Conservation (phyloP, 1,284 basidiomycete genomes). For the Coniophora puteana region DNA sequence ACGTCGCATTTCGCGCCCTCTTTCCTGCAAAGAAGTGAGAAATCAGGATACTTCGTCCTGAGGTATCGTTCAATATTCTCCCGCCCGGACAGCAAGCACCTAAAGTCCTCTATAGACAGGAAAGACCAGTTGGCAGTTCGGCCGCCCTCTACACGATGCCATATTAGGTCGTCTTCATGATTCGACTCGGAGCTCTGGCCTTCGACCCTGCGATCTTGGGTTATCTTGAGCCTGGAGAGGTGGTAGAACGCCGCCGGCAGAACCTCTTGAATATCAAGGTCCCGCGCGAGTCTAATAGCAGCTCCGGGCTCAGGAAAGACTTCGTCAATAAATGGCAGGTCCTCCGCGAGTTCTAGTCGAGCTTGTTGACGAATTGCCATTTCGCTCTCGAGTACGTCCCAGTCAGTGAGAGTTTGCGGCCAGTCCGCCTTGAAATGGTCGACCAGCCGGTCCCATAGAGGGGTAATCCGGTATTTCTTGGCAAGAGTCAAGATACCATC, state of each 20-base stretch:
- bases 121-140: neutral
- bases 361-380: no score
- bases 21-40: no score
- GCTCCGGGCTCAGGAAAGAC: neutral
- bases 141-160: no score
- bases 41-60: no score
- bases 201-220: no score
- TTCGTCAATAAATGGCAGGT: neutral
- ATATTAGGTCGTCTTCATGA: neutral
- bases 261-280: neutral
- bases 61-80: neutral
- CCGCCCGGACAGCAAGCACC: neutral
- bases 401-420: constrained; percentile 5
- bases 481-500: constrained; percentile 3
- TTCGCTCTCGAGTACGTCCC: constrained; percentile 7
- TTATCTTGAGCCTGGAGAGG: neutral
- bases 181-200: neutral
- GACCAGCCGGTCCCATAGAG: constrained; percentile 2
- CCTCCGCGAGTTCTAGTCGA: neutral
- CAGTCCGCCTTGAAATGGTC: constrained; percentile 5
- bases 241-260: neutral
- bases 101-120: neutral
- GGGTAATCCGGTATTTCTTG: constrained; percentile 5
- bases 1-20: no score
- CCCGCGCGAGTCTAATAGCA: neutral